Evolutionary conservation across 2,329 filamentous ascomycete species (phyloP).

Genomic region (Apiospora saccharicola): DNA sequence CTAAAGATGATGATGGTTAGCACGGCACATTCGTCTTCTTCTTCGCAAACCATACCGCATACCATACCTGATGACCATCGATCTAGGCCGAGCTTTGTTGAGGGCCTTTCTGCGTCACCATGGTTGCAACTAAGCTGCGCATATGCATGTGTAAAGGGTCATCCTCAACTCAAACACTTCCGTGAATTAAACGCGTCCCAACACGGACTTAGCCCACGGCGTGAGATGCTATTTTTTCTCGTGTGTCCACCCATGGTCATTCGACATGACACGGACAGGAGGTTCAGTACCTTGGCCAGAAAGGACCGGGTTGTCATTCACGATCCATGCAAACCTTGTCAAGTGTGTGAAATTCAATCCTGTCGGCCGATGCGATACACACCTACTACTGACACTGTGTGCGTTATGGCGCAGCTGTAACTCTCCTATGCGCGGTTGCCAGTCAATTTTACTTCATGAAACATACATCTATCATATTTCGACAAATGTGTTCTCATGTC

Average conservation of each 20-base stretch:
- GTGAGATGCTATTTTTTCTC: background rate
- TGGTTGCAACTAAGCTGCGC: conserved; percentile 11
- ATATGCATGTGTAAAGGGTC: background rate
- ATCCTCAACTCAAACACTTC: conserved; percentile 11
- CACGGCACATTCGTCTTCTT: conserved; percentile 12
- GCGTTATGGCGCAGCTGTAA: conserved; percentile 10
- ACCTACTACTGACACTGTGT: conserved; percentile 10
- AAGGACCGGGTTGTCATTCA: conserved; percentile 12
- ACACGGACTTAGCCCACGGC: conserved; percentile 3
- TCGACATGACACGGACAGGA: conserved; percentile 22
- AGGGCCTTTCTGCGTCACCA: conserved; percentile 12
- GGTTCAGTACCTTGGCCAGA: conserved; percentile 1
- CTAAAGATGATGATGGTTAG: background rate
- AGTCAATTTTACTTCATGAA: conserved; percentile 9
- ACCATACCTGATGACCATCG: background rate
- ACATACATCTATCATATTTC: conserved; percentile 14
- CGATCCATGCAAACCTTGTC: conserved; percentile 19
- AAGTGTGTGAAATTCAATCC: conserved; percentile 7
- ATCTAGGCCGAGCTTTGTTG: background rate
- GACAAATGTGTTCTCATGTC: background rate
- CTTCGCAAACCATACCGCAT: conserved; percentile 8
- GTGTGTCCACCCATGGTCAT: conserved; percentile 12
- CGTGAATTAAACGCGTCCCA: conserved; percentile 18
- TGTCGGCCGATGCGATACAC: background rate
- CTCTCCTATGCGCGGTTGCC: conserved; percentile 16